phyloP scores from a whole-genome alignment of 352 stramenopile species.

The Pythium rhizo-oryzae region DNA sequence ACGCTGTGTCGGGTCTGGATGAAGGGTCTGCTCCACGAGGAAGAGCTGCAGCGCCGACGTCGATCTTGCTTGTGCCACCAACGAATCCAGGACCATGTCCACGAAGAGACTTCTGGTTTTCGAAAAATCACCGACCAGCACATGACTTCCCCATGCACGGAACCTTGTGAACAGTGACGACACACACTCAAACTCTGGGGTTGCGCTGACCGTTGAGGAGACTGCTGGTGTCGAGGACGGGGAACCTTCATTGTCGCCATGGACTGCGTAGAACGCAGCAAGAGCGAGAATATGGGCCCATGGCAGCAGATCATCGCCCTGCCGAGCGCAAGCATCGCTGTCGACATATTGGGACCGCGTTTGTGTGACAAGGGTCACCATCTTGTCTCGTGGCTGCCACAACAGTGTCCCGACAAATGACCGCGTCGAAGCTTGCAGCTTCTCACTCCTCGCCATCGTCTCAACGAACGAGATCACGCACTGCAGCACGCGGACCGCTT shows the following conservation, averaged over 20 bases:
- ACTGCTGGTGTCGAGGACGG: not conserved
- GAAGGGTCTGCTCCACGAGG: conserved; percentile 55
- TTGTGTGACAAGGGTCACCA: conserved; percentile 18
- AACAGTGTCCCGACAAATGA: conserved; percentile 24
- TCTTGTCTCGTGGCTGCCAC: conserved; percentile 21
- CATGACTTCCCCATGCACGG: conserved; percentile 33
- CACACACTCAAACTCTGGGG: conserved; percentile 16
- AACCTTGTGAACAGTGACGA: conserved; percentile 44
- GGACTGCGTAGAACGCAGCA: conserved; percentile 8
- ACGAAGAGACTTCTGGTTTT: conserved; percentile 34
- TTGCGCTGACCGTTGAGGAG: not conserved
- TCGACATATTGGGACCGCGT: conserved; percentile 25
- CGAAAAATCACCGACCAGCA: conserved; percentile 12
- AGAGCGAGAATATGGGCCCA: conserved; percentile 15
- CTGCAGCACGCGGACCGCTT: conserved; percentile 21
- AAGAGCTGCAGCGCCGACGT: conserved; percentile 46
- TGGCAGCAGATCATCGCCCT: not conserved
- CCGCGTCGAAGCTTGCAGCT: conserved; percentile 26
- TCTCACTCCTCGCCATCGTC: conserved; percentile 18
- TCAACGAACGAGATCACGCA: conserved; percentile 23
- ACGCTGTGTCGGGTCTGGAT: conserved; percentile 44
- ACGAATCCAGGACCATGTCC: conserved; percentile 42
- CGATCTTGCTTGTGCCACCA: conserved; percentile 31
- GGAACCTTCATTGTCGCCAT: conserved; percentile 3
- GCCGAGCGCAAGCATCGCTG: not conserved